Percentiles rank a stretch among this genome's conserved stretches.
These are phyloP conservation scores for Ehretia macrophylla DNA, from an alignment of 257 asterid genomes.

Conservation along the genomic window DNA sequence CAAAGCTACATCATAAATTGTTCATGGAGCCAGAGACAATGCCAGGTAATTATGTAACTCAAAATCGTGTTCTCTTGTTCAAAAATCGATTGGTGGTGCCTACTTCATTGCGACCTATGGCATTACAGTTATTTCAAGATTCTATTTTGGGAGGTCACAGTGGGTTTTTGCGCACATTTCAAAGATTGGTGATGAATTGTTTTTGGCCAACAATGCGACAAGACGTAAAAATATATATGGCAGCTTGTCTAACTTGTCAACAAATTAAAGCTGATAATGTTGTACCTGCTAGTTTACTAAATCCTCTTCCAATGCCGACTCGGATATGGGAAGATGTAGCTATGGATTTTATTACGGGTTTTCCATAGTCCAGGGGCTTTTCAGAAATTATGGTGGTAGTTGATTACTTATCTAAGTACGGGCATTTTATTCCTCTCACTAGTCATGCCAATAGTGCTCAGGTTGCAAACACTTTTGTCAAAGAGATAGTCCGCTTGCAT, in stretches of 20 bases:
- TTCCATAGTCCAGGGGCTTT: not conserved
- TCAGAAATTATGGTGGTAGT: not conserved
- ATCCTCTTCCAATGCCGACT: not conserved
- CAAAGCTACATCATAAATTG: too few relatives aligned
- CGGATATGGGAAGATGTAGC: not conserved
- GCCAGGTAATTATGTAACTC: too few relatives aligned
- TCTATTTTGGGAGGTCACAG: too few relatives aligned
- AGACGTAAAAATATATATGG: not conserved
- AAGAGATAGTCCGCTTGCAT: not conserved
- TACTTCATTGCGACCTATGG: too few relatives aligned
- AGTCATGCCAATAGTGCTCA: not conserved
- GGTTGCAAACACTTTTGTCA: not conserved
- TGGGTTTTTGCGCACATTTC: too few relatives aligned
- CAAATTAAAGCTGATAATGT: not conserved
- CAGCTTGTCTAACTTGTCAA: not conserved
- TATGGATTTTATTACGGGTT: conserved; percentile 1
- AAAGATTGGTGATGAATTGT: not conserved
- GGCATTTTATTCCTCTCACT: not conserved
- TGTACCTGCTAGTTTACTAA: not conserved
- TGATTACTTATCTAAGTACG: not conserved
- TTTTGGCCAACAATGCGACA: not conserved
- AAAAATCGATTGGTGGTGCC: too few relatives aligned
- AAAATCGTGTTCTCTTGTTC: too few relatives aligned
- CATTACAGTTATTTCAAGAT: too few relatives aligned
- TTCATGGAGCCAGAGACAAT: too few relatives aligned